phyloP scores from a whole-genome alignment of 345 rosid species.

The Arabidopsis thaliana region TAIR10.1 NC_003071.7:1315501-1316000 shows the following conservation, averaged over 20 bases:
- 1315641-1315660: neutral
- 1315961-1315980: neutral
- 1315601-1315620: neutral
- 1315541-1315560: neutral
- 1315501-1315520: neutral
- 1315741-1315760: neutral
- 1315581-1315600: too few relatives aligned
- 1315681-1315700: neutral
- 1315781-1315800: neutral
- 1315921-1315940: neutral
- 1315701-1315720: neutral
- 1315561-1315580: neutral
- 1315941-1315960: neutral
- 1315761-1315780: neutral
- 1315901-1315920: slow-evolving; percentile 30
- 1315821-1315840: neutral
- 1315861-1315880: slow-evolving; percentile 32
- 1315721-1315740: neutral
- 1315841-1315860: slow-evolving; percentile 2
- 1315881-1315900: neutral
- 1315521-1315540: neutral
- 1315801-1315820: slow-evolving; percentile 5
- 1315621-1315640: neutral
- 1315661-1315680: slow-evolving; percentile 1
- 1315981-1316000: neutral